These are phyloP conservation scores for Cryptococcus sp. DNA, from an alignment of 1,284 basidiomycete species.

Conservation along the genomic window DNA sequence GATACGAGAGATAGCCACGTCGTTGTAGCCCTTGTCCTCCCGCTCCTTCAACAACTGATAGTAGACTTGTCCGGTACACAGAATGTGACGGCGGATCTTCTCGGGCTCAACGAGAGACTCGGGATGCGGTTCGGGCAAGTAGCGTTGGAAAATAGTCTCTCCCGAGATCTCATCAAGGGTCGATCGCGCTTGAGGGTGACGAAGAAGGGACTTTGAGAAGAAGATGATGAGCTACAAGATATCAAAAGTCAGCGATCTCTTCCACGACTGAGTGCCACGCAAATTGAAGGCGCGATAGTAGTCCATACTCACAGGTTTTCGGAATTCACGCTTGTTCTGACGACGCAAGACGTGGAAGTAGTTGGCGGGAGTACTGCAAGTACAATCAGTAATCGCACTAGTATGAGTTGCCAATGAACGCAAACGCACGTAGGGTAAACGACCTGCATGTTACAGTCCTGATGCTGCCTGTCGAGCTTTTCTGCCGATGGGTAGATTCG, in stretches of 20 bases:
- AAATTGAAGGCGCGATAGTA: background rate
- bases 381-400: constrained; percentile 17
- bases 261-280: too few relatives aligned
- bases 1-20: constrained; percentile 89
- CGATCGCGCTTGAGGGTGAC: constrained; percentile 89
- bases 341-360: constrained; percentile 95
- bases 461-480: constrained; percentile 92
- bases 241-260: background rate
- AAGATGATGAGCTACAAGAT: constrained; percentile 73
- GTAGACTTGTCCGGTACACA: constrained; percentile 93
- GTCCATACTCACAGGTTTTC: constrained; percentile 72
- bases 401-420: constrained; percentile 38
- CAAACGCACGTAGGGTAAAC: constrained; percentile 83
- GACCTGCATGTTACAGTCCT: constrained; percentile 99
- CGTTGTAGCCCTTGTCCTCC: constrained; percentile 82
- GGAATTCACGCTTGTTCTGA: constrained; percentile 93
- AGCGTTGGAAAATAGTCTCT: constrained; percentile 89
- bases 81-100: constrained; percentile 85
- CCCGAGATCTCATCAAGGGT: constrained; percentile 82
- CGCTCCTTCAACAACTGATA: constrained; percentile 84
- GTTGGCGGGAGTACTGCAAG: constrained; percentile 76
- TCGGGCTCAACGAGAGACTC: constrained; percentile 74
- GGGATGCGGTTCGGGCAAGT: constrained; percentile 80
- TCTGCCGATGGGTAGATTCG: constrained; percentile 83
- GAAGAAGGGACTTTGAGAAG: constrained; percentile 94